Conservation (phyloP, 1,284 basidiomycete species). For the Rhodotorula sp. region DNA sequence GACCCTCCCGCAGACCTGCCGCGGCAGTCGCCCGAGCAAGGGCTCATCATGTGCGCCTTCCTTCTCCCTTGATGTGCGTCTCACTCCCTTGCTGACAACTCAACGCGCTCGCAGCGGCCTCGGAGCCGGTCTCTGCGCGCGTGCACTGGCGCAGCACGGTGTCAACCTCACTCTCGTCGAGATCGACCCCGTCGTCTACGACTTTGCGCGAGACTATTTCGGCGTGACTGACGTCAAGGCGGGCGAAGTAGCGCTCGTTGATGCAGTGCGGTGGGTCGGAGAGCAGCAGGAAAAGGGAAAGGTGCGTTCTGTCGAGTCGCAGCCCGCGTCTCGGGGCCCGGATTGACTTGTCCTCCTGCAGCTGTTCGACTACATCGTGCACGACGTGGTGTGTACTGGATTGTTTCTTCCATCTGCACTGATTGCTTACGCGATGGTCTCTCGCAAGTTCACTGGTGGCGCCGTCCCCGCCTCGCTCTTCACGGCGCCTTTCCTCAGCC, state of each 20-base stretch:
- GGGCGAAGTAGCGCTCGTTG: conserved; percentile 66
- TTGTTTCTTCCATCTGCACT: too few species aligned
- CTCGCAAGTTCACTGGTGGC: conserved; percentile 72
- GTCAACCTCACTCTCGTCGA: conserved; percentile 73
- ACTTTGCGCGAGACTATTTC: conserved; percentile 75
- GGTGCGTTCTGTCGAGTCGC: conserved; percentile 29
- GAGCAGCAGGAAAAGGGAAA: conserved; percentile 47
- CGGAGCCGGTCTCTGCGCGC: conserved; percentile 76
- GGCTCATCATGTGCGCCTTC: conserved; percentile 58
- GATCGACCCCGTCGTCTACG: conserved; percentile 82
- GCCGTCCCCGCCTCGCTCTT: conserved; percentile 78
- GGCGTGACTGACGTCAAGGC: conserved; percentile 64
- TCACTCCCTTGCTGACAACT: too few species aligned
- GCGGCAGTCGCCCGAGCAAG: conserved; percentile 60
- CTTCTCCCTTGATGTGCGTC: background rate
- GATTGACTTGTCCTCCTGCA: conserved; percentile 34
- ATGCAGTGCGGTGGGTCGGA: conserved; percentile 68
- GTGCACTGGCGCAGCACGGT: conserved; percentile 67
- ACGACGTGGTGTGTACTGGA: conserved; percentile 63
- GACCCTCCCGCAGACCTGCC: conserved; percentile 54
- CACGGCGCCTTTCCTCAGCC: conserved; percentile 76
- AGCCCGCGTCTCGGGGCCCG: background rate
- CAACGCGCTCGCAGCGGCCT: conserved; percentile 63
- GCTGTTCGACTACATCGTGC: conserved; percentile 73
- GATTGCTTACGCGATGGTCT: background rate